Evolutionary conservation across 2,329 filamentous ascomycete genomes (phyloP).

Genomic region (Cadophora sp.): DNA sequence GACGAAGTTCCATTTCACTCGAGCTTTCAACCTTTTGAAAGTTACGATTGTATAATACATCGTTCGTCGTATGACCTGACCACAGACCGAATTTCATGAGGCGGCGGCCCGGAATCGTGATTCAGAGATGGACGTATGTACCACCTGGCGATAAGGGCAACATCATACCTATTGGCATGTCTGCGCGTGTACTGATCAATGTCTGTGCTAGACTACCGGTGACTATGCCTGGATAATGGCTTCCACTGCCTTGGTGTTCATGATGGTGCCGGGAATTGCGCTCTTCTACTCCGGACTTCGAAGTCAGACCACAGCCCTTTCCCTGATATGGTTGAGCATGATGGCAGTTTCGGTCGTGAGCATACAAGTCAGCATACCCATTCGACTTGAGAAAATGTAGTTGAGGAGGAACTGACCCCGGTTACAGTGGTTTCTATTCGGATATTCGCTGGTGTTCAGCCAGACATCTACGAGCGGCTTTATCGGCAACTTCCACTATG

Average conservation of each 20-base stretch:
- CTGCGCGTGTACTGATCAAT: neutral
- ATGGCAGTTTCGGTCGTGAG: constrained; percentile 84
- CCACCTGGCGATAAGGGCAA: constrained; percentile 13
- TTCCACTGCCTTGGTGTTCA: constrained; percentile 78
- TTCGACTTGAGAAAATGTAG: neutral
- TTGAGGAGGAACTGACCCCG: neutral
- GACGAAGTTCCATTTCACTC: neutral
- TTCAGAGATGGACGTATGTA: constrained; percentile 12
- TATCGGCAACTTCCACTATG: constrained; percentile 78
- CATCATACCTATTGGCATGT: neutral
- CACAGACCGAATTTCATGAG: constrained; percentile 6
- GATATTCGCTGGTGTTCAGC: constrained; percentile 30
- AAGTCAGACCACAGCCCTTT: constrained; percentile 83
- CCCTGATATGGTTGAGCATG: constrained; percentile 86
- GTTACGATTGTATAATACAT: neutral
- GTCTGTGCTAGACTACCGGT: neutral
- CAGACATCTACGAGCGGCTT: constrained; percentile 48
- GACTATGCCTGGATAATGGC: constrained; percentile 73
- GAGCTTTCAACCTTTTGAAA: neutral
- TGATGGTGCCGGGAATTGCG: constrained; percentile 88
- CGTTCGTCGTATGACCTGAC: constrained; percentile 5
- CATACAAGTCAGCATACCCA: constrained; percentile 14
- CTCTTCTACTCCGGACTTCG: constrained; percentile 93
- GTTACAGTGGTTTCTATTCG: constrained; percentile 61
- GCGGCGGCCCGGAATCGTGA: constrained; percentile 12